These are phyloP conservation scores for Bruguiera parviflora DNA, from an alignment of 345 rosid genomes.

Conservation along the genomic window DNA sequence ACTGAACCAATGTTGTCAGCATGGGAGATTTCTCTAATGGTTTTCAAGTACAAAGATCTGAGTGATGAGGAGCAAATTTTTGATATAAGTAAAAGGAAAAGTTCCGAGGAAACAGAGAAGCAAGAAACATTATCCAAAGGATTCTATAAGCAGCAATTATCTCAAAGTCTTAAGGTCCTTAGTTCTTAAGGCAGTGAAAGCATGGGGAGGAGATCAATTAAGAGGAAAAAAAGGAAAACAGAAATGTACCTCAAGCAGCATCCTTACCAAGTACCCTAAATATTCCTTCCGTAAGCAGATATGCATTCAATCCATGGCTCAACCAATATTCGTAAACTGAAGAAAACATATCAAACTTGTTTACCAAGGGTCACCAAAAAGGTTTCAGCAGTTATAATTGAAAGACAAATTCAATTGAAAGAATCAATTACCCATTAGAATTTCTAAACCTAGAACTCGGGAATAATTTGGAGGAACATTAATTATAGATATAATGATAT, in stretches of 20 bases:
- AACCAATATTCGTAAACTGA: constrained; percentile 76
- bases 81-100: not conserved
- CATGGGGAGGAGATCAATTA: not conserved
- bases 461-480: constrained; percentile 63
- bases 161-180: too few relatives aligned
- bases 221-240: not conserved
- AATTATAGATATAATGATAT: constrained; percentile 61
- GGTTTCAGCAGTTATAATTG: constrained; percentile 1
- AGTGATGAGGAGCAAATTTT: not conserved
- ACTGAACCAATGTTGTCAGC: not conserved
- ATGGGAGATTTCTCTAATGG: not conserved
- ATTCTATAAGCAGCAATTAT: too few relatives aligned
- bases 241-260: not conserved
- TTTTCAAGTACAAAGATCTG: not conserved
- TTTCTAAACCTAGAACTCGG: constrained; percentile 59
- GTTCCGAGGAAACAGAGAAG: not conserved
- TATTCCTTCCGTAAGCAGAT: constrained; percentile 83
- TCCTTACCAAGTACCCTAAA: constrained; percentile 67
- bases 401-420: constrained; percentile 6
- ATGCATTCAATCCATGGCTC: constrained; percentile 55
- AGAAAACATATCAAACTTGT: constrained; percentile 17
- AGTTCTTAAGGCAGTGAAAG: not conserved
- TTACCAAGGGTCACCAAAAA: constrained; percentile 10
- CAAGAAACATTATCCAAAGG: too few relatives aligned
- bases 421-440: constrained; percentile 53